These are phyloP conservation scores for Ligustrum vulgare DNA, from an alignment of 257 asterid genomes.

Conservation along the genomic window DNA sequence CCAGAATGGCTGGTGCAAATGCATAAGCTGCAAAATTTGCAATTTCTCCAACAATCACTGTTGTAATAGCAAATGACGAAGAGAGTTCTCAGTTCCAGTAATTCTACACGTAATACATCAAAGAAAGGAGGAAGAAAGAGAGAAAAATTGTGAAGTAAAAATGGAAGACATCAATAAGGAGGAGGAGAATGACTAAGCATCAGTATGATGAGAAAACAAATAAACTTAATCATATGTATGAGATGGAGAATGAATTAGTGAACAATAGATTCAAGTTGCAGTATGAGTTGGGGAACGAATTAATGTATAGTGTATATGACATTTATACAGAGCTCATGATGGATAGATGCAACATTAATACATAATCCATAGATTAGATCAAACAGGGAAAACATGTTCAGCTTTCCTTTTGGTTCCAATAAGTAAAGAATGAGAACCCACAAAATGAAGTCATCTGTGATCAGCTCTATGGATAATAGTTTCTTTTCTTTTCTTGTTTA, in stretches of 20 bases:
- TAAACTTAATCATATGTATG: not conserved
- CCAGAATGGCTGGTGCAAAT: constrained; percentile 98
- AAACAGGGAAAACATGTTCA: not conserved
- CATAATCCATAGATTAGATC: not conserved
- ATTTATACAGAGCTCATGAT: not conserved
- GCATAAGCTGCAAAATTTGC: constrained; percentile 99
- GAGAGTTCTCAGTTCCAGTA: constrained; percentile 2
- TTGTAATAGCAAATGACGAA: constrained; percentile 29
- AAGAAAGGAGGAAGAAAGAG: not conserved
- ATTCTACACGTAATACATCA: not conserved
- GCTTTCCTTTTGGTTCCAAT: not conserved
- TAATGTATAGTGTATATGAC: not conserved
- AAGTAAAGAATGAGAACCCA: constrained; percentile 4
- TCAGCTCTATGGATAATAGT: not conserved
- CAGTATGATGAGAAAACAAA: not conserved
- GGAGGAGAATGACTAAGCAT: not conserved
- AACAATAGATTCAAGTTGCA: not conserved
- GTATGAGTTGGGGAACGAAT: not conserved
- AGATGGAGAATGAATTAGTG: not conserved
- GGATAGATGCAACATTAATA: not conserved
- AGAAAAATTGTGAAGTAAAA: not conserved
- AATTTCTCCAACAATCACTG: constrained; percentile 98
- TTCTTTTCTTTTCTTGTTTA: not conserved
- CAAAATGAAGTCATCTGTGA: constrained; percentile 7
- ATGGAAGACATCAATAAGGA: constrained; percentile 9